Conservation (phyloP, 176 grass and related monocot genomes). For the Alopecurus myosuroides region DNA sequence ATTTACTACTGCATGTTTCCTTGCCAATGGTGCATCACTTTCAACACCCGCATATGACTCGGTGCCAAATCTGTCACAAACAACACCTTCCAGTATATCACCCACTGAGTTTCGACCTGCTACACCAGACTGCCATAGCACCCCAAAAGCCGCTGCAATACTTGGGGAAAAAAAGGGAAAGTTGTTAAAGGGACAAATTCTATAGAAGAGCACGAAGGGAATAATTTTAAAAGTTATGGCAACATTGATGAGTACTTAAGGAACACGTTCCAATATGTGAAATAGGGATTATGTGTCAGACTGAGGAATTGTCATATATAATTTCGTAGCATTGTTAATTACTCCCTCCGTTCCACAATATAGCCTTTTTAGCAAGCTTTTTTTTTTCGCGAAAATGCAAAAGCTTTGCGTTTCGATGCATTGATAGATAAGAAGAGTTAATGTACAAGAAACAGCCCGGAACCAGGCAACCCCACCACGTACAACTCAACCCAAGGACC, state of each 20-base stretch:
- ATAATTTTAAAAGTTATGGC: neutral
- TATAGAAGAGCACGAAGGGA: neutral
- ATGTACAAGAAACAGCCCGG: too few relatives aligned
- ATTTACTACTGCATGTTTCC: slow-evolving; percentile 46
- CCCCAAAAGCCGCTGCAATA: neutral
- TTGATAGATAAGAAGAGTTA: too few relatives aligned
- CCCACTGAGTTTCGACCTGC: slow-evolving; percentile 47
- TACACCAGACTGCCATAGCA: slow-evolving; percentile 45
- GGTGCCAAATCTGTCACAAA: slow-evolving; percentile 62
- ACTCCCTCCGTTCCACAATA: too few relatives aligned
- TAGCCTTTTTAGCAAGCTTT: too few relatives aligned
- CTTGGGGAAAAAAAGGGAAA: neutral
- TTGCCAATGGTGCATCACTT: slow-evolving; percentile 18
- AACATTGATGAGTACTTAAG: neutral
- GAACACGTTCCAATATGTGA: neutral
- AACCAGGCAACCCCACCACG: too few relatives aligned
- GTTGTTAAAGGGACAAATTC: neutral
- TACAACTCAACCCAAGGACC: too few relatives aligned
- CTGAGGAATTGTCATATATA: slow-evolving; percentile 8
- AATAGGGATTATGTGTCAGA: neutral
- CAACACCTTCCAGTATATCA: slow-evolving; percentile 61
- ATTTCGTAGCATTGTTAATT: neutral
- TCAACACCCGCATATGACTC: slow-evolving; percentile 68
- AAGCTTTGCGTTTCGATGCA: too few relatives aligned
- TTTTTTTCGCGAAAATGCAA: too few relatives aligned